Evolutionary conservation across 2,329 filamentous ascomycete genomes (phyloP).

Genomic region (Diaporthe caulivora): DNA sequence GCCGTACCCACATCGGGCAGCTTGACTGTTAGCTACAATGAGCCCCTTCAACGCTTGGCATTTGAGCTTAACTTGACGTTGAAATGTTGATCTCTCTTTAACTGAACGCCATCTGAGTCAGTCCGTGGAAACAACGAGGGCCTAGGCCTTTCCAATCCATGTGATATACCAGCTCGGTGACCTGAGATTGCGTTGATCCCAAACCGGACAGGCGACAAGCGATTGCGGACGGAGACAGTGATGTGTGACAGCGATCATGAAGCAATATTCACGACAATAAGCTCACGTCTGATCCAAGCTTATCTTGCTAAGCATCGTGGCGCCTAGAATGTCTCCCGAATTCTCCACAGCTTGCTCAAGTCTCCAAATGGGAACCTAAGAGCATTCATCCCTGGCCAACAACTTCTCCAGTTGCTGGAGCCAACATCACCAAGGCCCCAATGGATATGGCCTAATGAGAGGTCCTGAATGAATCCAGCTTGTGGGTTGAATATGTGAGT

Average conservation of each 20-base stretch:
- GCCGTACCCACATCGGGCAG: background rate
- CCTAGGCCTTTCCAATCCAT: background rate
- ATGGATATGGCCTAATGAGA: background rate
- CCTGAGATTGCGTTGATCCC: background rate
- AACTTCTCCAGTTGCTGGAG: background rate
- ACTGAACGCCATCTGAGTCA: background rate
- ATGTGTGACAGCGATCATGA: background rate
- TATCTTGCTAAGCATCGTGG: background rate
- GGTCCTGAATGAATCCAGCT: background rate
- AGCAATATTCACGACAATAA: background rate
- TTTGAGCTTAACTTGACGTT: constrained; percentile 23
- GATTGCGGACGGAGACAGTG: background rate
- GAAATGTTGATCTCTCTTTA: constrained; percentile 13
- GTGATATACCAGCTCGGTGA: background rate
- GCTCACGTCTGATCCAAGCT: background rate
- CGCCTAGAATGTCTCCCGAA: background rate
- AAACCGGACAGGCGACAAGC: background rate
- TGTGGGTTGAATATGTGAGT: too few relatives aligned
- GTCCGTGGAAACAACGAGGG: background rate
- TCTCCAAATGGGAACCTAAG: background rate
- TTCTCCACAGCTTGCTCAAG: background rate
- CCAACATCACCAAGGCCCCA: background rate
- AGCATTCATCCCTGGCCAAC: background rate
- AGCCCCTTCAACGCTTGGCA: constrained; percentile 11
- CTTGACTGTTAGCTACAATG: background rate